phyloP scores from a whole-genome alignment of 805 yeast species.

The Ogataea nitratoaversa region DNA sequence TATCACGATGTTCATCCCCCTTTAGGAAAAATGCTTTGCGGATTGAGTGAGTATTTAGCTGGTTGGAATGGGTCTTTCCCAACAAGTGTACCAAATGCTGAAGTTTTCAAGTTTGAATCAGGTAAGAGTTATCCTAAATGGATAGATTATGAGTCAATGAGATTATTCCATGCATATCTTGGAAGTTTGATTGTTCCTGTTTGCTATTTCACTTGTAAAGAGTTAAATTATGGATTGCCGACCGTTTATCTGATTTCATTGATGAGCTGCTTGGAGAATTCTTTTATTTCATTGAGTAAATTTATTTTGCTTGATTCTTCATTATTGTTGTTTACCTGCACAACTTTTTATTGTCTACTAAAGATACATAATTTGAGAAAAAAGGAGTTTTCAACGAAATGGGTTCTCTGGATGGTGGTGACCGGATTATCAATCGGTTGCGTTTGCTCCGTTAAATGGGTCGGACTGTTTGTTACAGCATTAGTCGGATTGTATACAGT shows the following conservation, averaged over 20 bases:
- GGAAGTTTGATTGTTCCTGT: constrained; percentile 65
- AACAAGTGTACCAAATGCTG: background rate
- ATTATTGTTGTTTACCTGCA: constrained; percentile 69
- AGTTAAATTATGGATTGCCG: constrained; percentile 46
- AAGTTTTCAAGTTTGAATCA: constrained; percentile 58
- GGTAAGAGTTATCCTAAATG: constrained; percentile 62
- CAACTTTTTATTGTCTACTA: constrained; percentile 59
- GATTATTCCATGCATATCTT: constrained; percentile 67
- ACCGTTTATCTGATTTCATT: constrained; percentile 59
- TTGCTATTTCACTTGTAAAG: constrained; percentile 65
- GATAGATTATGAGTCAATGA: constrained; percentile 59
- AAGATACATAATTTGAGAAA: constrained; percentile 47
- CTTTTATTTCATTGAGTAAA: constrained; percentile 66
- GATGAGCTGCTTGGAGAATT: constrained; percentile 62
- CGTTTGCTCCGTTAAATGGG: constrained; percentile 85
- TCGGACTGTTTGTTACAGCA: constrained; percentile 80
- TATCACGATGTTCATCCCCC: constrained; percentile 90
- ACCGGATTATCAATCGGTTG: constrained; percentile 74
- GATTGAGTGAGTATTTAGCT: constrained; percentile 72
- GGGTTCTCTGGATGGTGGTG: constrained; percentile 52
- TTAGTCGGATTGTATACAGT: constrained; percentile 87
- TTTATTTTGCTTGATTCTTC: constrained; percentile 75
- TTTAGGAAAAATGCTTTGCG: constrained; percentile 76
- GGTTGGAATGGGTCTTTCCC: constrained; percentile 3
- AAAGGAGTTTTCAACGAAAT: constrained; percentile 35